Conservation (phyloP, 2,329 filamentous ascomycete species). For the Colletotrichum endophyticum region DNA sequence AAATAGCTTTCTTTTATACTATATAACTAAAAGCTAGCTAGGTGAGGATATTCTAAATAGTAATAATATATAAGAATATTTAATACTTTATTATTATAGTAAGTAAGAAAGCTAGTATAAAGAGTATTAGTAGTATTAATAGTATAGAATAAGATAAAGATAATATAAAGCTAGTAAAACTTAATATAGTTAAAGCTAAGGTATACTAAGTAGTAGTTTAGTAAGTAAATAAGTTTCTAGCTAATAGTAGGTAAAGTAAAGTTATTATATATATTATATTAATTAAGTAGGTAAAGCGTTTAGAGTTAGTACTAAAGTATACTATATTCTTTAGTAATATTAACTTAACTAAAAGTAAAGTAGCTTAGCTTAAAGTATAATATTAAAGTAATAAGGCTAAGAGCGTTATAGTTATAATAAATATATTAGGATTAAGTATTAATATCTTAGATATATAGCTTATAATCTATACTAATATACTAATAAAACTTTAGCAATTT, state of each 20-base stretch:
- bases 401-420: neutral
- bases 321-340: neutral
- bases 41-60: too few relatives aligned
- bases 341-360: too few relatives aligned
- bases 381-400: too few relatives aligned
- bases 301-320: neutral
- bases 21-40: neutral
- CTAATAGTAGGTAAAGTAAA: neutral
- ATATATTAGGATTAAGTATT: neutral
- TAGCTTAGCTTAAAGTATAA: neutral
- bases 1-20: neutral
- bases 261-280: neutral
- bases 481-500: neutral
- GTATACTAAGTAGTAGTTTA: too few relatives aligned
- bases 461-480: neutral
- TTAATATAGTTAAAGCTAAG: too few relatives aligned
- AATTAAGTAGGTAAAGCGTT: neutral
- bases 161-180: too few relatives aligned
- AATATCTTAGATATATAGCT: neutral
- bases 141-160: neutral
- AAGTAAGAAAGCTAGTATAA: rapidly evolving
- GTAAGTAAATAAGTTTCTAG: neutral
- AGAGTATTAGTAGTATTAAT: too few relatives aligned
- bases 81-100: neutral
- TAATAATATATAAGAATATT: neutral